These are phyloP conservation scores for Simplicillium aogashimaense DNA, from an alignment of 2,329 filamentous ascomycete species.

Conservation along the genomic window DNA sequence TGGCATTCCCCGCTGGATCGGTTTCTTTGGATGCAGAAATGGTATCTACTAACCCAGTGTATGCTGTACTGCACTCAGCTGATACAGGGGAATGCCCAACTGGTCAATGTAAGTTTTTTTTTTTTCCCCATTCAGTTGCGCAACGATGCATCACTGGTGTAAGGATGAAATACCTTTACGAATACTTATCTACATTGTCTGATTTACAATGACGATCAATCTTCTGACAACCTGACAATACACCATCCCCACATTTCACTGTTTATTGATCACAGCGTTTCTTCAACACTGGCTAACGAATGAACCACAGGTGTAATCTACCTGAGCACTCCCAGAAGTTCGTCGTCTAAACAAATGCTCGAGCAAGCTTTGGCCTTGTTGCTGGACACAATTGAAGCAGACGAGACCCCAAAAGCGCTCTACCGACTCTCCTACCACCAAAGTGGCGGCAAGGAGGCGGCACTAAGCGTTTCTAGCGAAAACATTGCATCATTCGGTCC, in stretches of 20 bases:
- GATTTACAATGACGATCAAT: slow-evolving; percentile 80
- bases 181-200: slow-evolving; percentile 99
- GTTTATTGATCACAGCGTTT: slow-evolving; percentile 5
- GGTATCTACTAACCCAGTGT: slow-evolving; percentile 36
- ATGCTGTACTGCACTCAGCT: slow-evolving; percentile 66
- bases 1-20: slow-evolving; percentile 52
- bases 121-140: slow-evolving; percentile 9
- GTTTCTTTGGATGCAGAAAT: slow-evolving; percentile 22
- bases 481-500: slow-evolving; percentile 47
- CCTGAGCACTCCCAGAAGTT: slow-evolving; percentile 23
- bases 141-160: slow-evolving; percentile 27
- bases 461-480: slow-evolving; percentile 20
- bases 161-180: slow-evolving; percentile 73
- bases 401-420: slow-evolving; percentile 23
- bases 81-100: slow-evolving; percentile 86
- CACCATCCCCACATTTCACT: slow-evolving; percentile 11
- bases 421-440: slow-evolving; percentile 50
- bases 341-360: slow-evolving; percentile 24
- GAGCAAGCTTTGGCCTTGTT: slow-evolving; percentile 31
- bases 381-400: slow-evolving; percentile 18
- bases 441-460: slow-evolving; percentile 15
- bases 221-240: slow-evolving; percentile 84
- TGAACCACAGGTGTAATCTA: slow-evolving; percentile 21
- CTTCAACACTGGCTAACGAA: slow-evolving; percentile 19
- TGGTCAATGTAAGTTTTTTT: slow-evolving; percentile 71